These are phyloP conservation scores for Cordia subcordata DNA, from an alignment of 257 asterid genomes.

Conservation along the genomic window DNA sequence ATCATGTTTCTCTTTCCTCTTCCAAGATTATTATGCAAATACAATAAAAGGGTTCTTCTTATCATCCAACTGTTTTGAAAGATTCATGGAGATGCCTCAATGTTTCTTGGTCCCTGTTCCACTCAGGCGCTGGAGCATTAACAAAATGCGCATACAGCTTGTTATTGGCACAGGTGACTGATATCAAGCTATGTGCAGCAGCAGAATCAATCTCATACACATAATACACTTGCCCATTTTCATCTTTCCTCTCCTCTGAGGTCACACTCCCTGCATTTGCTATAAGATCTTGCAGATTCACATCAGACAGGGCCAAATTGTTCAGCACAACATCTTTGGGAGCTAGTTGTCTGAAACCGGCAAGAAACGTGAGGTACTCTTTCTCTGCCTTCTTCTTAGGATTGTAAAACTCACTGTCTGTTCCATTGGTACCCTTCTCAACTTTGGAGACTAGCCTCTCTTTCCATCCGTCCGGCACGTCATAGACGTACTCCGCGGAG, in stretches of 20 bases:
- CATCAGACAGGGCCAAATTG: constrained; percentile 84
- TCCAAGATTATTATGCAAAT: no score
- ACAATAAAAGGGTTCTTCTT: no score
- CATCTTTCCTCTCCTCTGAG: constrained; percentile 68
- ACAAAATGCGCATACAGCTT: constrained; percentile 94
- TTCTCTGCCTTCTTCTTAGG: constrained; percentile 80
- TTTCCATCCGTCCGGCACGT: constrained; percentile 93
- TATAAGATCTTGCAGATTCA: constrained; percentile 73
- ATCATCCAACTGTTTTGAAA: constrained; percentile 68
- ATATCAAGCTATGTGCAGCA: constrained; percentile 72
- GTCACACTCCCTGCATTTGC: constrained; percentile 66
- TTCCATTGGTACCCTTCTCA: constrained; percentile 90
- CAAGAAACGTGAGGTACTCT: constrained; percentile 75
- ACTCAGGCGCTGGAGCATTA: constrained; percentile 75
- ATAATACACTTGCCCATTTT: constrained; percentile 73
- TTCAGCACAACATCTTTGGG: constrained; percentile 66
- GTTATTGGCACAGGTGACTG: constrained; percentile 86
- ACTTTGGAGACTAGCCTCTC: constrained; percentile 69
- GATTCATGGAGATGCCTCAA: constrained; percentile 78
- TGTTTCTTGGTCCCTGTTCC: constrained; percentile 69
- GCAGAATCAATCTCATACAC: constrained; percentile 76
- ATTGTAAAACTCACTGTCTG: constrained; percentile 87
- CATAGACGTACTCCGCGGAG: constrained; percentile 89
- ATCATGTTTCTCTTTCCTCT: no score
- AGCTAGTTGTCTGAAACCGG: constrained; percentile 67